Base-by-base conservation (phyloP, 225 moss, liverwort and hornwort genomes). In the Neckera pumila region DNA sequence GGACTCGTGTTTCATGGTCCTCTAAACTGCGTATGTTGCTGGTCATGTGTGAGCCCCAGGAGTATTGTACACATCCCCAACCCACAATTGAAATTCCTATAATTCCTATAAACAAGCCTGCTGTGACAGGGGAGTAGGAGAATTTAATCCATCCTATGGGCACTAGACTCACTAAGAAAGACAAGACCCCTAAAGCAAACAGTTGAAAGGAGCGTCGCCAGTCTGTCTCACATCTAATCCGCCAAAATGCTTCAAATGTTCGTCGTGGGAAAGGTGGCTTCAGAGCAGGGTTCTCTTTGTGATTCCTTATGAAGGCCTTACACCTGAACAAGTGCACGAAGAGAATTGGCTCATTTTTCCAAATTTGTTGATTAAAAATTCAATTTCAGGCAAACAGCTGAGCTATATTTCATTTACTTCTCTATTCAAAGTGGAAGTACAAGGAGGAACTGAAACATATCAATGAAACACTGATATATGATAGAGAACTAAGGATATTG, bases 111-210 rank as follows among this genome's bases (percentile, higher is more conserved):
- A 94, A 94, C 70, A 94, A 62, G 53, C 90, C 91, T 14, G 92
- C 91, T 3, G 92, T 94, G 28, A 86, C 36, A 40, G 91, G 89
- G 64, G 94, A 94, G 42, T 92, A 92, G 3, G 86, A 92, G 83
- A 94, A 94, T 84, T 94, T 94, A 34, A 94, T 94, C 94, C 94
- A 94, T 11, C 94, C 94, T 26, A 94, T 92, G 73, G 94, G 94
- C 77, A 94, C 90, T 21, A 94, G 45, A 64, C 94, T 94, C n/a
- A 90, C 90, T 27, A 92, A 76, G 80, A 94, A 94, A 21, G 94
- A 94, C 57, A 92, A 84, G 30, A 94, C 92, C 49, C 92, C 94
- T 3, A 89, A 58, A 38, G 92, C 92, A 86, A 94, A 94, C 40
- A 92, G 66, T 45, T 92, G 92, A 65, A 92, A 94, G 25, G 94